Evolutionary conservation across 176 grass and related monocot species (phyloP).

Genomic region (Raddia distichophylla): DNA sequence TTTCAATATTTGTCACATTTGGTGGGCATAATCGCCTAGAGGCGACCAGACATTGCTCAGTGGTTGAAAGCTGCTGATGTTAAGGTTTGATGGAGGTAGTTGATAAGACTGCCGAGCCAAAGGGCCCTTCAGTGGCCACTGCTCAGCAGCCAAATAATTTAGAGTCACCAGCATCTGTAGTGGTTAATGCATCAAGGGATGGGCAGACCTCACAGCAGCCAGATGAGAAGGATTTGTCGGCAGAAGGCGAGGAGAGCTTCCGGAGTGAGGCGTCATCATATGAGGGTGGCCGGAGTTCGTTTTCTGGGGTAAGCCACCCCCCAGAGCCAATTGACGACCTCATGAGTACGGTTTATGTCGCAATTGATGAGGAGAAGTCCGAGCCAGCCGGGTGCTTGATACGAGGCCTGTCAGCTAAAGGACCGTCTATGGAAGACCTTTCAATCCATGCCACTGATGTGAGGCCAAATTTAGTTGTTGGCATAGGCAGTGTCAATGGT

Average conservation of each 20-base stretch:
- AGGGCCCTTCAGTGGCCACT: constrained; percentile 38
- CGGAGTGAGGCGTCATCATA: constrained; percentile 68
- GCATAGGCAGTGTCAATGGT: constrained; percentile 26
- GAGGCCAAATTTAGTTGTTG: constrained; percentile 43
- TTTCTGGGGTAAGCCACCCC: constrained; percentile 81
- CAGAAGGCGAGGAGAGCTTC: constrained; percentile 72
- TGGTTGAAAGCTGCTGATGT: constrained; percentile 42
- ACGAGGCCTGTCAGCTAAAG: constrained; percentile 55
- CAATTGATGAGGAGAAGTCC: constrained; percentile 67
- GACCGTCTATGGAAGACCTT: constrained; percentile 68
- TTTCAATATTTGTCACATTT: constrained; percentile 7
- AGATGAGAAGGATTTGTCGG: constrained; percentile 54
- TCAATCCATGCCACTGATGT: constrained; percentile 41
- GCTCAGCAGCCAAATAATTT: constrained; percentile 44
- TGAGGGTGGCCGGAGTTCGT: constrained; percentile 64
- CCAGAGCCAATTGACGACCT: constrained; percentile 86
- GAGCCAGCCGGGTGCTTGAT: constrained; percentile 49
- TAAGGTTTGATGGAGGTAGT: constrained; percentile 49
- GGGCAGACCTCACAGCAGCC: constrained; percentile 47
- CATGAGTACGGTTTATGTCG: constrained; percentile 72
- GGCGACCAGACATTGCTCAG: background rate
- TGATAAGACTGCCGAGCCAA: constrained; percentile 48
- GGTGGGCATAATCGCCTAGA: constrained; percentile 7
- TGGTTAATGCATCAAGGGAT: constrained; percentile 46
- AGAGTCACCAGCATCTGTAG: constrained; percentile 29